Percentiles rank a stretch among this genome's conserved stretches.
These are phyloP conservation scores for Acacia confusa DNA, from an alignment of 306 rosid species.

Conservation along the genomic window DNA sequence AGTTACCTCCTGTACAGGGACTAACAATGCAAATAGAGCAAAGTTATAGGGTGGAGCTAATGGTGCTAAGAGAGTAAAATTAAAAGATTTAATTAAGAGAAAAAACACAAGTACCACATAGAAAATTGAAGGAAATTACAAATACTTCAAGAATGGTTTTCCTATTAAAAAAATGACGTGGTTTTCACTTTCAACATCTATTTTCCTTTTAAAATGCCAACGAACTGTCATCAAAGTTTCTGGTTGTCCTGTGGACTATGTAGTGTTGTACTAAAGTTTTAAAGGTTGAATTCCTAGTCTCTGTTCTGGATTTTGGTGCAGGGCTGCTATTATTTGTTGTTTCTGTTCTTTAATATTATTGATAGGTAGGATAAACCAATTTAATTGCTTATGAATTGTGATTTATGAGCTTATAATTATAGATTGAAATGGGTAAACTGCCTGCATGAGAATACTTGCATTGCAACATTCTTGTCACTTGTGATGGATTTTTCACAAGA, in stretches of 20 bases:
- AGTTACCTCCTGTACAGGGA: too few relatives aligned
- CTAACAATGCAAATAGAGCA: too few relatives aligned
- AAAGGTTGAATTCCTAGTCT: background rate
- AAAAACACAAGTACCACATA: too few relatives aligned
- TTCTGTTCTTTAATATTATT: background rate
- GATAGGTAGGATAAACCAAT: background rate
- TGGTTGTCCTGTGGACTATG: background rate
- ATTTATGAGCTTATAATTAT: background rate
- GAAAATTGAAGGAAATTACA: too few relatives aligned
- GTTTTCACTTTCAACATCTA: background rate
- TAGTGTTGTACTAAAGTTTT: background rate
- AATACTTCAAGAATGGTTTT: too few relatives aligned
- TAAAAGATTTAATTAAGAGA: too few relatives aligned
- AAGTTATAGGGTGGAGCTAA: too few relatives aligned
- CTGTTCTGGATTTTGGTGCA: background rate
- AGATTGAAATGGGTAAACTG: background rate
- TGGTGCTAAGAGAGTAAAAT: too few relatives aligned
- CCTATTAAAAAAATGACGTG: background rate
- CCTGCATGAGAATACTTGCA: background rate
- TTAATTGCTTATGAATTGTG: background rate
- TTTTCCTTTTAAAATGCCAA: background rate
- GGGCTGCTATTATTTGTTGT: background rate
- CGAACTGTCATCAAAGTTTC: background rate
- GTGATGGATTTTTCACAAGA: background rate
- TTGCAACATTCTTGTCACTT: background rate